Conservation (phyloP, 164 flowering plant species). For the Nelumbo lutea region DNA sequence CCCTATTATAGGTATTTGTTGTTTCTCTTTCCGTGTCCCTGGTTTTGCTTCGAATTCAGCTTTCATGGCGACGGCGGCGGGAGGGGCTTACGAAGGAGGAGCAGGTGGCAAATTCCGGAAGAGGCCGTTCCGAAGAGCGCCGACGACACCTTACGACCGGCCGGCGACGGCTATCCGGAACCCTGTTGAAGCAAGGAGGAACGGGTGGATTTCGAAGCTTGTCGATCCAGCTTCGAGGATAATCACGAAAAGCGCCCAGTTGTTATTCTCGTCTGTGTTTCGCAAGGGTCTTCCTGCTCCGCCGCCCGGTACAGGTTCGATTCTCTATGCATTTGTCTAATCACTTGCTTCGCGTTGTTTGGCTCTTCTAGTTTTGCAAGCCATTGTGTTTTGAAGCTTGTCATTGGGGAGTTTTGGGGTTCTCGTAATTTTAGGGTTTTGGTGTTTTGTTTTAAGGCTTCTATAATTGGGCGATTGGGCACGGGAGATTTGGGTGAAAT, state of each 20-base stretch:
- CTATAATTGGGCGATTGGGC: neutral
- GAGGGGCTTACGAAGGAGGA: constrained; percentile 36
- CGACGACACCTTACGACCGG: constrained; percentile 71
- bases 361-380: neutral
- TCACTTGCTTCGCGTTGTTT: neutral
- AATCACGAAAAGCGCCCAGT: constrained; percentile 50
- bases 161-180: constrained; percentile 43
- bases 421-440: neutral
- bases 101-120: constrained; percentile 59
- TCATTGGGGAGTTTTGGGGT: neutral
- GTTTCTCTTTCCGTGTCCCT: neutral
- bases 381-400: neutral
- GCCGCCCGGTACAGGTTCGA: constrained; percentile 14
- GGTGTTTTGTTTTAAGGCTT: neutral
- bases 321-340: neutral
- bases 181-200: constrained; percentile 12
- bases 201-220: constrained; percentile 63
- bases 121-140: constrained; percentile 28
- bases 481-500: neutral
- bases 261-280: constrained; percentile 49
- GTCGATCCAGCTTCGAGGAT: constrained; percentile 80
- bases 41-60: constrained; percentile 3
- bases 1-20: constrained; percentile 4
- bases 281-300: constrained; percentile 47
- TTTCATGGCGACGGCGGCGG: constrained; percentile 43